Base-by-base conservation (phyloP, 2,329 filamentous ascomycete genomes). In the Pseudocercospora ulei region DNA sequence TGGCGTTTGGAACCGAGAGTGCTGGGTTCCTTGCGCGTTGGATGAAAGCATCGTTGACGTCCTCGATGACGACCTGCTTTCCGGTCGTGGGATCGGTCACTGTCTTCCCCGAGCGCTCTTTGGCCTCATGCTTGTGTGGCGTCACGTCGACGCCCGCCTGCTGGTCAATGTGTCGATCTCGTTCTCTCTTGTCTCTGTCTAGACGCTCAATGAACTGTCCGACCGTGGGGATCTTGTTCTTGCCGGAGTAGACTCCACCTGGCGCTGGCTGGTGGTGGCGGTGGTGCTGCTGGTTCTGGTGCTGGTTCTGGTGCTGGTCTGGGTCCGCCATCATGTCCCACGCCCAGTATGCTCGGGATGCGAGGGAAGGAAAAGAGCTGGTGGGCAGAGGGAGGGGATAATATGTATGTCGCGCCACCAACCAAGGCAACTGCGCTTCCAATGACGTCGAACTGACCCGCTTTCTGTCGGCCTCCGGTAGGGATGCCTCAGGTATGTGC, bases 71-170 rank as follows among this genome's bases (percentile, higher is more conserved):
- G 12, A 95, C 82, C 48, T 94, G 72, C 35, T 77, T 81, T 12
- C 86, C 86, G 0, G 88, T 95, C 0, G 84, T 83, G 0, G 88
- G 88, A 58, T 96, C 88, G 1, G 82, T 85, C 28, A 94, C 87
- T 2, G 56, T 65, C 50, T 78, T 72, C 46, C 71, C 64, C 31
- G 62, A 63, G 39, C 68, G 64, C 5, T 63, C 62, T n/a, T 60
- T 56, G 38, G 65, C 59, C 34, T 66, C 62, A 33, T 66, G 62
- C 48, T 68, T 55, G 54, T 76, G 71, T 28, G 68, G 62, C 27
- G 59, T 53, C 5, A 60, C 64, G 33, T 65, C 63, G 12, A 52
- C 53, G 20, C 58, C 53, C 25, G 42, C 18, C 23, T 41, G 31
- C 33, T 64, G 63, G 29, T 92, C 81, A 44, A 93, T 77, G 47